Evolutionary conservation across 371 early-diverging fungal species (phyloP).

Genomic region (Mortierella sp.): DNA sequence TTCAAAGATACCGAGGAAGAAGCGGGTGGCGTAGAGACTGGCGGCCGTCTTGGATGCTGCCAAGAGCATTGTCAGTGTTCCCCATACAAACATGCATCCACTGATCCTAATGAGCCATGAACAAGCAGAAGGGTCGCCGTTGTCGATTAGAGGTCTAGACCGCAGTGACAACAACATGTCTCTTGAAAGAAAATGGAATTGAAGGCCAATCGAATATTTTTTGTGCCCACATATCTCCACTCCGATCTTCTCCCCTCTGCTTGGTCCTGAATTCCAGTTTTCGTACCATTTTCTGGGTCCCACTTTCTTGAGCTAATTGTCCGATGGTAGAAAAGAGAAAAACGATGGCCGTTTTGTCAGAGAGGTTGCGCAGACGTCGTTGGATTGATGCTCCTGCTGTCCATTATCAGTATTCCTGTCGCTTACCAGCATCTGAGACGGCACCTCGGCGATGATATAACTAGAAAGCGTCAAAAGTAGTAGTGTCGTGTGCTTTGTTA

Average conservation of each 20-base stretch:
- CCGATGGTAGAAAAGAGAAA: background rate
- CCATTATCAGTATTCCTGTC: background rate
- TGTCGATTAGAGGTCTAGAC: background rate
- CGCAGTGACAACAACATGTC: background rate
- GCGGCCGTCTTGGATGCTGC: conserved; percentile 63
- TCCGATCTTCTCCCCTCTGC: background rate
- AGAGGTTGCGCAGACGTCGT: background rate
- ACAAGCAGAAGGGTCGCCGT: background rate
- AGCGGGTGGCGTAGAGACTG: conserved; percentile 71
- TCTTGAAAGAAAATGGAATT: background rate
- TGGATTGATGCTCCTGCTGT: background rate
- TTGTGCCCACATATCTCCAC: background rate
- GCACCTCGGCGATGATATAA: conserved; percentile 26
- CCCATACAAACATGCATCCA: conserved; percentile 75
- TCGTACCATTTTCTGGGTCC: conserved; percentile 63
- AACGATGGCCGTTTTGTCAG: background rate
- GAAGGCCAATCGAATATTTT: background rate
- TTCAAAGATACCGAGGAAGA: conserved; percentile 77
- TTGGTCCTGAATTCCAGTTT: background rate
- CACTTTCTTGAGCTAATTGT: conserved; percentile 52
- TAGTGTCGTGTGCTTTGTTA: background rate
- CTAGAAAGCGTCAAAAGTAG: background rate
- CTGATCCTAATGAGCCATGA: conserved; percentile 57
- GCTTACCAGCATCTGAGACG: conserved; percentile 37
- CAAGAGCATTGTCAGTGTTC: conserved; percentile 71